Evolutionary conservation across 352 stramenopile genomes (phyloP).

Genomic region (Nothophytophthora sp.): DNA sequence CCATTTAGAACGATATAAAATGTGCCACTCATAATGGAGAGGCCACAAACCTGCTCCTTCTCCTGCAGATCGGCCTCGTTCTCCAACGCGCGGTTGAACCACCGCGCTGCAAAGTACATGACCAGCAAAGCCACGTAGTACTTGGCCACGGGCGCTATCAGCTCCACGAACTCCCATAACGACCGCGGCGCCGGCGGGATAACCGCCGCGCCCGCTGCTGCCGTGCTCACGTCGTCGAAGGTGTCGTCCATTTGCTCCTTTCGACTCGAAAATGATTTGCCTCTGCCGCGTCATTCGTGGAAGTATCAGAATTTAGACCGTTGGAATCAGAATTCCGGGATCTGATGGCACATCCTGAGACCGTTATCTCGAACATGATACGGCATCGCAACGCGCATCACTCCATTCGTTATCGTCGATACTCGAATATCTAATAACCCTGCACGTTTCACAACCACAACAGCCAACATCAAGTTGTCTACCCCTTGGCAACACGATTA

Average conservation of each 20-base stretch:
- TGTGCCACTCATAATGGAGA: not conserved
- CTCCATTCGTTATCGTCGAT: too few relatives aligned
- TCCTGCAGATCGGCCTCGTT: slow-evolving; percentile 46
- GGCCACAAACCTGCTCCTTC: slow-evolving; percentile 18
- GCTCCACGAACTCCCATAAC: slow-evolving; percentile 52
- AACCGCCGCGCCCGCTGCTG: too few relatives aligned
- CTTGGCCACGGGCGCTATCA: slow-evolving; percentile 70
- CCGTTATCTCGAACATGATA: too few relatives aligned
- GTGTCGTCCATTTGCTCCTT: slow-evolving; percentile 5
- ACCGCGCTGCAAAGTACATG: slow-evolving; percentile 57
- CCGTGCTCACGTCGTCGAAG: not conserved
- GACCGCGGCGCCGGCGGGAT: slow-evolving; percentile 34
- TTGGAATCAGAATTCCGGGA: too few relatives aligned
- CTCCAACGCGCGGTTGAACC: slow-evolving; percentile 64
- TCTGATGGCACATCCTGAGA: too few relatives aligned
- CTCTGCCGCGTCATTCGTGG: too few relatives aligned
- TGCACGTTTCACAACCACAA: too few relatives aligned
- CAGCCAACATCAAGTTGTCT: too few relatives aligned
- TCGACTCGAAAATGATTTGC: too few relatives aligned
- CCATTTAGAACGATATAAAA: not conserved
- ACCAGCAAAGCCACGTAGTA: slow-evolving; percentile 71
- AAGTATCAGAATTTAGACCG: too few relatives aligned
- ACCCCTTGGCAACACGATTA: too few relatives aligned
- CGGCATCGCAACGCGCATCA: too few relatives aligned
- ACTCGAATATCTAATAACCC: slow-evolving; percentile 1